phyloP scores from a whole-genome alignment of 106 monocot genomes.

The Dendrobium catenatum region DNA sequence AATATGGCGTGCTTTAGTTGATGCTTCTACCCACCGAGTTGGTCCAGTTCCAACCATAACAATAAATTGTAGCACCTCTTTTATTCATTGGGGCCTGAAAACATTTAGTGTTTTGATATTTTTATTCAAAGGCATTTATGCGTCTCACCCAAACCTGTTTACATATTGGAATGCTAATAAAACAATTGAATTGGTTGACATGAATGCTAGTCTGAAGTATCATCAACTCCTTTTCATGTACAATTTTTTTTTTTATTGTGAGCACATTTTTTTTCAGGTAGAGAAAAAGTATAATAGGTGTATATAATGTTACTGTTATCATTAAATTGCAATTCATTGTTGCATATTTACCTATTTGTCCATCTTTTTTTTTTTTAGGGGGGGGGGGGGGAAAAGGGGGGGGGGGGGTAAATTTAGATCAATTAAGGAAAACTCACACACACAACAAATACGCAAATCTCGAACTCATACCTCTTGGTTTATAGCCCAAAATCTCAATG shows the following conservation, averaged over 20 bases:
- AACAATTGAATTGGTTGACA: not conserved
- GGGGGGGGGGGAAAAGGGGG: no score
- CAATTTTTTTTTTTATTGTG: not conserved
- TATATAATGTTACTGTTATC: no score
- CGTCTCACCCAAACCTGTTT: not conserved
- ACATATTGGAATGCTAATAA: not conserved
- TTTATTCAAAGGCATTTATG: not conserved
- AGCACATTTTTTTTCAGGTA: not conserved
- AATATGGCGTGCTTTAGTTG: not conserved
- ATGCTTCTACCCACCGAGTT: constrained; percentile 2
- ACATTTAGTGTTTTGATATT: not conserved
- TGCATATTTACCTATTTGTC: not conserved
- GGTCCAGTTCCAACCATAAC: not conserved
- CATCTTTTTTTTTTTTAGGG: not conserved
- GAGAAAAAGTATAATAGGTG: no score
- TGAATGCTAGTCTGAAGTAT: not conserved
- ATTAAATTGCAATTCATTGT: not conserved
- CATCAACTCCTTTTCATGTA: not conserved
- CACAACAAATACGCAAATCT: no score
- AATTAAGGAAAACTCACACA: no score
- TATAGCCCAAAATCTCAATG: no score
- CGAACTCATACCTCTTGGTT: no score
- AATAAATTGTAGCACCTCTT: not conserved
- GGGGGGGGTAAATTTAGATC: no score
- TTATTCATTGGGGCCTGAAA: not conserved